phyloP scores from a whole-genome alignment of 345 rosid species.

The Anacardium occidentale region DNA sequence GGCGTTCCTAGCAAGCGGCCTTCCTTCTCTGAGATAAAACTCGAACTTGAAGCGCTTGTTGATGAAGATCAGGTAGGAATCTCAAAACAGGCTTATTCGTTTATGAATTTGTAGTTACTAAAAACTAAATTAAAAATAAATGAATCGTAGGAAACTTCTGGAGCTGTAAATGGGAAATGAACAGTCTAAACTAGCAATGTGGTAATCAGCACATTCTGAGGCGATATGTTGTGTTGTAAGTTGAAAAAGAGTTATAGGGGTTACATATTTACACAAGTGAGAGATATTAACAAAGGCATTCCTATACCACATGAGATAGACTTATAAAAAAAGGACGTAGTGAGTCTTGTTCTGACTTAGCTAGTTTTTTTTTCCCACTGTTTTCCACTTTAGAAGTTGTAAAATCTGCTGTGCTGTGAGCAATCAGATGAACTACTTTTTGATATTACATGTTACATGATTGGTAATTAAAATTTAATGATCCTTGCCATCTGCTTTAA shows the following conservation, averaged over 20 bases:
- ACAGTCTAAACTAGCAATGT: conserved; percentile 9
- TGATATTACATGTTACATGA: not conserved
- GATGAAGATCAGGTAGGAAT: conserved; percentile 47
- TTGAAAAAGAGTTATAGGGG: conserved; percentile 19
- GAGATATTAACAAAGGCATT: conserved; percentile 5
- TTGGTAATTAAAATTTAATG: not conserved
- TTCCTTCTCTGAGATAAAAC: conserved; percentile 47
- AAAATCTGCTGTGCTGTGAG: conserved; percentile 1
- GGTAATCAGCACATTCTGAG: conserved; percentile 19
- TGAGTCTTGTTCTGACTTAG: not conserved
- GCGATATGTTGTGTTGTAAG: conserved; percentile 9
- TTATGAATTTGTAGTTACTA: not conserved
- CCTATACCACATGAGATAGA: conserved; percentile 1
- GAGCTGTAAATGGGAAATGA: conserved; percentile 37
- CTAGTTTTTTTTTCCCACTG: not conserved
- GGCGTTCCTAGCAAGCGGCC: conserved; percentile 51
- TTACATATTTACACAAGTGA: conserved; percentile 23
- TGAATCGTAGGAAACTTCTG: conserved; percentile 34
- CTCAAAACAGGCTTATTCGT: not conserved
- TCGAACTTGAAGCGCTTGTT: conserved; percentile 54
- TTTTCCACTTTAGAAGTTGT: not conserved
- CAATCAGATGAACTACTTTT: not conserved
- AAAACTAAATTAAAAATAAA: conserved; percentile 7
- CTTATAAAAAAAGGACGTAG: not conserved
- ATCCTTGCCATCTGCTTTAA: not conserved